Evolutionary conservation across 352 stramenopile genomes (phyloP), one percentile per base, ranked within the genome.

Genomic region (Phytophthora constricta): DNA sequence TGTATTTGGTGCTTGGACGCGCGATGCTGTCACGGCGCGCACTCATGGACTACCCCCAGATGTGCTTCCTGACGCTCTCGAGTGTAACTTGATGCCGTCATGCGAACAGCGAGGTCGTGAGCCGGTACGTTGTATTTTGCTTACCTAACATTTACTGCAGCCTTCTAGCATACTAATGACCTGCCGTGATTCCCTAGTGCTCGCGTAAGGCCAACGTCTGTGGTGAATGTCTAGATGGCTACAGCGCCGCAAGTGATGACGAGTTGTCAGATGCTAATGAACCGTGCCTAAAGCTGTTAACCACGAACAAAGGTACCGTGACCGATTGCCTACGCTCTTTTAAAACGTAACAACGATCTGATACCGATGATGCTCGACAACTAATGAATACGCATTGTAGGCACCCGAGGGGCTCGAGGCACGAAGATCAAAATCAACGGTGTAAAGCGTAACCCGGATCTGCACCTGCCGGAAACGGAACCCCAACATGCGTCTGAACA

Each of bases 221-320:
- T 50, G 86, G 86, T 0, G 80, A 90, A n/a, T 95, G 86, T 53
- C 64, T 89, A 13, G 76, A 87, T 17, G 86, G 84, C 0, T 91
- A 81, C 52, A 45, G 11, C 13, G 13, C n/a, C 7, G 20, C 43
- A 17, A 50, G 34, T 9, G 54, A 69, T 26, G 43, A 73, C 42
- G 50, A 57, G 2, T 9, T 47, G 43, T 27, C 42, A 27, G 46
- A 61, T 5, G 51, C 34, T 1, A 90, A 91, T 22, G 62, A 69
- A 19, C 42, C 80, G 16, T 93, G 85, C 46, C 54, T 57, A 0
- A 65, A 62, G 31, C 28, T 27, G 20, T 50, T 52, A 39, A 46
- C 27, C 26, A n/a, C 48, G 5, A 47, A 23, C 11, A 56, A 56
- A 58, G 67, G 53, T 76, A n/a, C 71, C 28, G 57, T 50, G 10